Base-by-base conservation (phyloP, 192 early-diverging fungal species). In the Mortierella claussenii region DNA sequence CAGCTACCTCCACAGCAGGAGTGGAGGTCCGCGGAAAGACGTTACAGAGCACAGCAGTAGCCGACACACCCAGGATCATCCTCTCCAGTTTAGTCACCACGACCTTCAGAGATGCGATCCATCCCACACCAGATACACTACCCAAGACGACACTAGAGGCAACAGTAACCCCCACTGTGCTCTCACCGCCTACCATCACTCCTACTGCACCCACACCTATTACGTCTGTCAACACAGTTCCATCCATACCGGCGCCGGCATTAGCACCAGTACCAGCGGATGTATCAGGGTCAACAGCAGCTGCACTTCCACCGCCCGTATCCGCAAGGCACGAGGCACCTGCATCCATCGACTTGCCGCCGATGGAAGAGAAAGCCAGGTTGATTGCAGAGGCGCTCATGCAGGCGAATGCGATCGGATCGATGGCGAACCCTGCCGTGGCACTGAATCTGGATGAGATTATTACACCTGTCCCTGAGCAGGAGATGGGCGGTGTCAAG, bases 11-110 rank as follows among this genome's bases (percentile, higher is more conserved):
- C 10, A 12, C 64, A 27, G 43, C 43, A 40, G 27, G 44, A 28
- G 40, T 48, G 46, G 32, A 27, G 3, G 47, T 10, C 0, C 40
- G 46, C 37, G 64, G 47, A 42, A 51, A 51, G 60, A 46, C 47
- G 13, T 34, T 68, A 32, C 33, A 40, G 36, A 42, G 36, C 43
- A n/a, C 26, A 21, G 48, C 46, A 15, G 65, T 30, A 1, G n/a
- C 26, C 21, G 65, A 68, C 1, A 68, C 32, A 2, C 65, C 65
- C 27, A 68, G 45, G 37, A 68, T 68, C 28, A 68, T 68, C 17
- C 18, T 58, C 4, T 68, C 65, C 10, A 57, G 21, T 27, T 23
- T 68, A 23, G 33, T 27, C 12, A 68, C 65, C 34, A 67, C 42
- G n/a, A 67, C 65, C 21, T 67, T 67, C 60, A 47, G 59, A 40